Conservation (phyloP, 1,139 yeast species). For the Hansenula lynferdii region DNA sequence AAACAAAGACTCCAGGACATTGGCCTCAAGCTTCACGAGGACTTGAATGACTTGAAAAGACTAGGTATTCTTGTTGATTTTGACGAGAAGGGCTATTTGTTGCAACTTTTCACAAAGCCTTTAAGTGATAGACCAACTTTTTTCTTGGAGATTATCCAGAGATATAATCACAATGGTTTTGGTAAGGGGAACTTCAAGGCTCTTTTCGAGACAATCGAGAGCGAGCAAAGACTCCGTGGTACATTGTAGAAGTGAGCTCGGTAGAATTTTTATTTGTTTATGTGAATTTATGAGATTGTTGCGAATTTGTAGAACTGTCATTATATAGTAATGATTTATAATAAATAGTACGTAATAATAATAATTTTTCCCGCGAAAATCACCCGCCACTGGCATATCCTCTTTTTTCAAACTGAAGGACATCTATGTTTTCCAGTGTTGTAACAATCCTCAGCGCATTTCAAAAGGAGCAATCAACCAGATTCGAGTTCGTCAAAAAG, state of each 20-base stretch:
- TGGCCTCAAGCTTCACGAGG: conserved; percentile 43
- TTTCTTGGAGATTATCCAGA: conserved; percentile 75
- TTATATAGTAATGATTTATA: too few relatives aligned
- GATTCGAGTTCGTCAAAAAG: neutral
- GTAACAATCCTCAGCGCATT: neutral
- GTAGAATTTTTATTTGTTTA: neutral
- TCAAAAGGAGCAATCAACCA: neutral
- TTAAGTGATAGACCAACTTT: conserved; percentile 75
- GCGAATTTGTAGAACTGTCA: neutral
- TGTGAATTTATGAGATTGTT: neutral
- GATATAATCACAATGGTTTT: conserved; percentile 76
- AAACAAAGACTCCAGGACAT: conserved; percentile 36
- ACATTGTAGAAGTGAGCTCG: conserved; percentile 11
- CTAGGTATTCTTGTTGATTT: conserved; percentile 67
- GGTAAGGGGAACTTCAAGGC: conserved; percentile 88
- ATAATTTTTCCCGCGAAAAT: neutral
- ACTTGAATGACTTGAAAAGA: conserved; percentile 36
- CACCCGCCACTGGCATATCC: conserved; percentile 1
- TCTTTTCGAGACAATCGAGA: conserved; percentile 71
- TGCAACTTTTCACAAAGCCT: conserved; percentile 78
- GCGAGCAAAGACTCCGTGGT: conserved; percentile 39
- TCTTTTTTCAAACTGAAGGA: neutral
- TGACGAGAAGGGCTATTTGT: conserved; percentile 64
- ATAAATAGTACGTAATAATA: too few relatives aligned
- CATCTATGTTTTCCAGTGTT: neutral